Conservation (phyloP, 1,284 basidiomycete species). For the Cryptococcus sp. region DNA sequence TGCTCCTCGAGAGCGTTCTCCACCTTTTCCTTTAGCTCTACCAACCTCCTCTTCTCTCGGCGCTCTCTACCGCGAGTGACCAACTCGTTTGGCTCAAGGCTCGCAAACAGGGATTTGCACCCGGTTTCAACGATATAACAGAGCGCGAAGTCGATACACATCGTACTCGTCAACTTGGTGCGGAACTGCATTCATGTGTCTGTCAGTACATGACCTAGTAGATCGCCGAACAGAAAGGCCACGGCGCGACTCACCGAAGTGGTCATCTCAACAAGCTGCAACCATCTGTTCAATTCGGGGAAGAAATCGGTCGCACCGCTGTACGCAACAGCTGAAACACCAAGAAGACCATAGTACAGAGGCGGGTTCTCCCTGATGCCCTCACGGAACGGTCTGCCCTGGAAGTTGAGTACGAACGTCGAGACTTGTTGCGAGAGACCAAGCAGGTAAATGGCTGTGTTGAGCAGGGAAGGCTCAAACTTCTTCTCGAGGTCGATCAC, state of each 20-base stretch:
- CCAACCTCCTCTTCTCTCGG: conserved; percentile 57
- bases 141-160: conserved; percentile 85
- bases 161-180: conserved; percentile 69
- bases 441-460: conserved; percentile 91
- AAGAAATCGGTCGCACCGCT: conserved; percentile 90
- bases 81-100: conserved; percentile 80
- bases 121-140: conserved; percentile 80
- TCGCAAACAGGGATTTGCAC: conserved; percentile 86
- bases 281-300: conserved; percentile 93
- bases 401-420: conserved; percentile 95
- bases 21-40: conserved; percentile 36
- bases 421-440: conserved; percentile 93
- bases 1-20: conserved; percentile 24
- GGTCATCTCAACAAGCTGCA: conserved; percentile 94
- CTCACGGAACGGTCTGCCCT: conserved; percentile 94
- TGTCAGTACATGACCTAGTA: neutral
- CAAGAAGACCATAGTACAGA: conserved; percentile 85
- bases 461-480: conserved; percentile 87
- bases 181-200: conserved; percentile 68
- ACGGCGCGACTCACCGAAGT: conserved; percentile 59
- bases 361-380: conserved; percentile 90
- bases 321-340: conserved; percentile 83
- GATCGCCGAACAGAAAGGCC: neutral
- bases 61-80: conserved; percentile 79
- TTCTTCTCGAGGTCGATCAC: conserved; percentile 89